phyloP scores from a whole-genome alignment of 2,329 filamentous ascomycete genomes.

The Trichophyton rubrum region DNA sequence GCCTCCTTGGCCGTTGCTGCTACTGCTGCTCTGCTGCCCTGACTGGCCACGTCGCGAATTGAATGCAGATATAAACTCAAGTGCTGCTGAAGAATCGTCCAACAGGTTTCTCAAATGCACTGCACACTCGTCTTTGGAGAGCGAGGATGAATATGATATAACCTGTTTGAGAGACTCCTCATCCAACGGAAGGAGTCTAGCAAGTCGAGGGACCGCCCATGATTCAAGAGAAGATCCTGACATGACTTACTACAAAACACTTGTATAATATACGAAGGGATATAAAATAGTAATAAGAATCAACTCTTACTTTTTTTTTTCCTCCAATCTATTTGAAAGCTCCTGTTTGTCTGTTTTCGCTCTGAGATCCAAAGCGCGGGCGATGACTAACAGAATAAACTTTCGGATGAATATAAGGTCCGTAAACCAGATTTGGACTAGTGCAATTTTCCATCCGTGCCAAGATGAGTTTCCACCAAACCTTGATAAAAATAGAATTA shows the following conservation, averaged over 20 bases:
- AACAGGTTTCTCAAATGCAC: slow-evolving; percentile 80
- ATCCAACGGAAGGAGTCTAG: slow-evolving; percentile 69
- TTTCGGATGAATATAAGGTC: not conserved
- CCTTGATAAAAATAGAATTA: not conserved
- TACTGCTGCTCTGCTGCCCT: slow-evolving; percentile 8
- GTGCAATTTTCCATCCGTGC: not conserved
- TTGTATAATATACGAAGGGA: not conserved
- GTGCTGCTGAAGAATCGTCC: slow-evolving; percentile 64
- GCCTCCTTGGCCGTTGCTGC: not conserved
- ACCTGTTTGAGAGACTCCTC: slow-evolving; percentile 74
- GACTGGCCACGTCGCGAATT: slow-evolving; percentile 48
- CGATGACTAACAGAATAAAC: not conserved
- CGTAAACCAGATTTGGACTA: not conserved
- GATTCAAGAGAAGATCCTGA: slow-evolving; percentile 5
- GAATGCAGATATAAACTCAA: slow-evolving; percentile 61
- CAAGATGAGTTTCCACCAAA: not conserved
- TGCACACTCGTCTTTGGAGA: slow-evolving; percentile 65
- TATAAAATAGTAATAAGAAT: not conserved
- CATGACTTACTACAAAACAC: not conserved
- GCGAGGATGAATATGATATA: slow-evolving; percentile 63
- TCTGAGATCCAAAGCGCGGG: not conserved
- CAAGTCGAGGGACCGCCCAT: slow-evolving; percentile 60
- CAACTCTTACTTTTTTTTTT: not conserved
- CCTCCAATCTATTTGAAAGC: not conserved
- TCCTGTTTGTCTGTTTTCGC: not conserved